Conservation (phyloP, 78 protist genomes). For the Monosiga brevicollis region DNA sequence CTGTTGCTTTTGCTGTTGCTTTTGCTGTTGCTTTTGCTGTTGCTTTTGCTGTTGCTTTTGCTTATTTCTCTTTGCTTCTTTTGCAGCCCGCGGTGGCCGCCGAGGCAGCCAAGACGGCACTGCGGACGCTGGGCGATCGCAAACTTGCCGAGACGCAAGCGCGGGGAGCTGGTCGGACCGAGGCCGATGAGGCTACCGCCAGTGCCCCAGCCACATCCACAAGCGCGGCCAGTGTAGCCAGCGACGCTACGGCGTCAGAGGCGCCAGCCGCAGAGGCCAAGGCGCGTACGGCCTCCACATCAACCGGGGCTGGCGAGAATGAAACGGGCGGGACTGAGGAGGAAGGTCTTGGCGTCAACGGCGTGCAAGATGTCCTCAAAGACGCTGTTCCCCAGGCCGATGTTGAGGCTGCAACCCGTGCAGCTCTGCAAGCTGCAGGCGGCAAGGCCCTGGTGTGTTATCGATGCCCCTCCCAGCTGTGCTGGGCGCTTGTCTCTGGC, state of each 20-base stretch:
- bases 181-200: neutral
- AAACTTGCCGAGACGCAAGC: neutral
- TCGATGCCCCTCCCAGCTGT: neutral
- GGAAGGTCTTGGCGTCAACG: too few relatives aligned
- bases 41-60: too few relatives aligned
- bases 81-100: slow-evolving; percentile 27
- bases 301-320: too few relatives aligned
- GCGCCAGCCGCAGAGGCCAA: neutral
- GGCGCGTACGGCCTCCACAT: too few relatives aligned
- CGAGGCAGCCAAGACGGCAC: slow-evolving; percentile 7
- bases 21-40: too few relatives aligned
- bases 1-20: too few relatives aligned
- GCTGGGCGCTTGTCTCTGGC: neutral
- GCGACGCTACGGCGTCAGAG: neutral
- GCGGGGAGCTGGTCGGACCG: neutral
- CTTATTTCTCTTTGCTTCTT: too few relatives aligned
- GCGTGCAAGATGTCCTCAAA: too few relatives aligned
- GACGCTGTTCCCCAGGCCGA: too few relatives aligned
- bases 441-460: neutral
- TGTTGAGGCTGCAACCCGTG: neutral
- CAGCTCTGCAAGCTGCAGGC: neutral
- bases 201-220: neutral
- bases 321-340: too few relatives aligned
- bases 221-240: neutral
- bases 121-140: neutral